Percentiles rank a stretch among this genome's conserved stretches.
phyloP scores from a whole-genome alignment of 306 rosid genomes.

The Purshia tridentata region DNA sequence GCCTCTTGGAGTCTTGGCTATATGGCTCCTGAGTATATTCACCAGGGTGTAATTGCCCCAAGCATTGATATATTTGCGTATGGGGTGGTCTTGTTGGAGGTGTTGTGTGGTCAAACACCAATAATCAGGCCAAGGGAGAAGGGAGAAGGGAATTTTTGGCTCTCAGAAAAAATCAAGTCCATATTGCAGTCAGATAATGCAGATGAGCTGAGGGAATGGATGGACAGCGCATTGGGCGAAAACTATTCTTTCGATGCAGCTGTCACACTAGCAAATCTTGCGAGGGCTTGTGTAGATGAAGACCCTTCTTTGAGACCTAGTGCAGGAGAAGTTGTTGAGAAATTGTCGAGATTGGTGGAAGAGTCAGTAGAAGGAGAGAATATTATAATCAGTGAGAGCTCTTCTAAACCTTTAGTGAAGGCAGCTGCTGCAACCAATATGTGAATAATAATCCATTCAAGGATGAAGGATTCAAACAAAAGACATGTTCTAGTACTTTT shows the following conservation, averaged over 20 bases:
- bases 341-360: conserved; percentile 59
- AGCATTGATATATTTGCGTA: conserved; percentile 66
- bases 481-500: background rate
- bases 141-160: conserved; percentile 51
- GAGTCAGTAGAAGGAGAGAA: conserved; percentile 52
- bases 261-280: conserved; percentile 53
- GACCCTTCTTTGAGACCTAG: conserved; percentile 63
- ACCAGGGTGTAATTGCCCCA: conserved; percentile 62
- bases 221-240: conserved; percentile 73
- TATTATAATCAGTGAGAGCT: conserved; percentile 54
- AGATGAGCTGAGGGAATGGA: conserved; percentile 70
- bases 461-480: background rate
- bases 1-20: conserved; percentile 56
- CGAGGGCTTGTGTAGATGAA: conserved; percentile 70
- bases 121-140: conserved; percentile 49
- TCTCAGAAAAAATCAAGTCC: conserved; percentile 51
- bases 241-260: conserved; percentile 66
- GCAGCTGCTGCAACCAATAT: conserved; percentile 39
- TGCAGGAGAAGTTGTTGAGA: conserved; percentile 65
- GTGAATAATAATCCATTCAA: conserved; percentile 29
- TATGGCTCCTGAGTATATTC: conserved; percentile 72
- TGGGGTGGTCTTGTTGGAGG: conserved; percentile 75
- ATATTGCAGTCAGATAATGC: conserved; percentile 54
- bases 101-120: conserved; percentile 61
- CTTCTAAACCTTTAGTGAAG: conserved; percentile 65